Conservation (phyloP, 139 green algal species). For the Zygnema cylindricum region DNA sequence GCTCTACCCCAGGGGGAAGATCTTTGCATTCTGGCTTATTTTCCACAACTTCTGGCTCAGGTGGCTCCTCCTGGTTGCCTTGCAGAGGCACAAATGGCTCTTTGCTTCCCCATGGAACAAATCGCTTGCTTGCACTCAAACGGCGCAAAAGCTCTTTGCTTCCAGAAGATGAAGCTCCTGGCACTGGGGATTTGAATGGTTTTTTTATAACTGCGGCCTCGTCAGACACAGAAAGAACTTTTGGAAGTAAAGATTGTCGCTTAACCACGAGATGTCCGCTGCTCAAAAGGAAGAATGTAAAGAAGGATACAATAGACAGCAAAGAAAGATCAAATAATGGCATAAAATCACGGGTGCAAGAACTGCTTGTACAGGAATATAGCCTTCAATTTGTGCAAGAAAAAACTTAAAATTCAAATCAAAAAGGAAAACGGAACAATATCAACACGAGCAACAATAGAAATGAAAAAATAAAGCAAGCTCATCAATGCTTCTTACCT, state of each 20-base stretch:
- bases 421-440: no score
- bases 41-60: neutral
- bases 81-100: conserved; percentile 36
- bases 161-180: conserved; percentile 4
- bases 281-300: conserved; percentile 4
- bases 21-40: neutral
- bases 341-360: no score
- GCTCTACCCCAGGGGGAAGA: conserved; percentile 41
- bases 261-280: conserved; percentile 53
- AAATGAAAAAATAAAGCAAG: no score
- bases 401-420: no score
- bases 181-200: conserved; percentile 53
- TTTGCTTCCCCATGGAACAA: conserved; percentile 36
- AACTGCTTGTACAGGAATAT: no score
- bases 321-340: no score
- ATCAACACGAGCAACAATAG: no score
- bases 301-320: neutral
- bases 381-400: no score
- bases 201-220: conserved; percentile 40
- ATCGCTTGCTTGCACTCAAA: conserved; percentile 36
- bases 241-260: conserved; percentile 40
- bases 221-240: conserved; percentile 45
- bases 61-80: neutral
- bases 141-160: conserved; percentile 47
- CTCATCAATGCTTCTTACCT: no score